Base-by-base conservation (phyloP, 306 rosid species). In the Alnus rubra region DNA sequence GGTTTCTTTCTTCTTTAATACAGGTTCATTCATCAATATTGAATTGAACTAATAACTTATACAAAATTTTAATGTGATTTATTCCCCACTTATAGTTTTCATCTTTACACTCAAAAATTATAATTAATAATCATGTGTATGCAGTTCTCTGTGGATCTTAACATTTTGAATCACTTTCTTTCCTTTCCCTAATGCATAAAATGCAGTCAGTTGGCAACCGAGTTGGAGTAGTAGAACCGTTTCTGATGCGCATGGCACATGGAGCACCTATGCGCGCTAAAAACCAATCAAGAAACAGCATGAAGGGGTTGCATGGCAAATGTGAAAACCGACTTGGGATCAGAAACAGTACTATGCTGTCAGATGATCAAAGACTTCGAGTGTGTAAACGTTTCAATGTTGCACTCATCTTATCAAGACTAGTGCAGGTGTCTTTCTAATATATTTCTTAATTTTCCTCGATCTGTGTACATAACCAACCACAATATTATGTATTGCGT, bases 241-340 rank as follows among this genome's bases (percentile, higher is more conserved):
- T 89, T 85, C 78, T 95, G 85, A 95, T 95, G 98, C 92, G 82
- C 78, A 92, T 87, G 97, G 97, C 98, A 69, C 98, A 95, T 84
- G 98, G 98, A 2, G 98, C 90, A 81, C 97, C 98, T 23, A 51
- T 91, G 71, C 86, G 85, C 45, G 39, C 82, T 78, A 85, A 89
- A 76, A 88, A 85, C 81, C 84, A 81, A 85, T 77, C 90, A 73
- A 90, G 85, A 82, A 79, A 78, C 67, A 87, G 78, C 62, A 82
- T 84, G 82, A 81, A 83, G 71, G 52, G 84, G 72, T 63, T 80
- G 76, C 86, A 51, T 76, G 81, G 80, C 70, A 84, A 88, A 70
- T 78, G 37, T 69, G 84, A 84, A 85, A 87, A 78, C 80, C 83
- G 71, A 76, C 81, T 45, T 75, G 89, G 82, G 82, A 62, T 82